A percentile compares a stretch with the other conserved stretches of the same genome.
Evolutionary conservation across 371 early-diverging fungal species (phyloP).

Genomic region (Actinomucor elegans): DNA sequence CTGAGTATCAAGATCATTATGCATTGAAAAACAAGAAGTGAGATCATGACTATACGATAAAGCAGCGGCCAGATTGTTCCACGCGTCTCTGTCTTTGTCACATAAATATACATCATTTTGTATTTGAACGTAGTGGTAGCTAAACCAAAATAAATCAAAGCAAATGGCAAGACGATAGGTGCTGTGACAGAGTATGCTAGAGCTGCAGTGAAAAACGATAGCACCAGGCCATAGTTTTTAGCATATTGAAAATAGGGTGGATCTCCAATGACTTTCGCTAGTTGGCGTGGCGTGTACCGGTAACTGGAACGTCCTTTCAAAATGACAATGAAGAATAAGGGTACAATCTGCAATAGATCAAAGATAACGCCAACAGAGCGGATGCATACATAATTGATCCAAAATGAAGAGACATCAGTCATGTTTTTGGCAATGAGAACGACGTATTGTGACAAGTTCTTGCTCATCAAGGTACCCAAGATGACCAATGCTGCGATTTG

Average conservation of each 20-base stretch:
- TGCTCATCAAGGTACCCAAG: slow-evolving; percentile 8
- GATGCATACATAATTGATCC: slow-evolving; percentile 72
- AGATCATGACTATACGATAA: slow-evolving; percentile 64
- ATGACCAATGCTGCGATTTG: slow-evolving; percentile 36
- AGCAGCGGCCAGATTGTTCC: slow-evolving; percentile 77
- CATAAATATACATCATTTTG: slow-evolving; percentile 58
- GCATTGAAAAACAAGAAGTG: slow-evolving; percentile 69
- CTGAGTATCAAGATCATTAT: slow-evolving; percentile 66
- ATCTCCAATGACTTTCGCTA: slow-evolving; percentile 35
- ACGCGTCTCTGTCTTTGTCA: slow-evolving; percentile 67
- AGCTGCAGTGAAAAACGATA: slow-evolving; percentile 69
- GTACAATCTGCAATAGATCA: slow-evolving; percentile 60
- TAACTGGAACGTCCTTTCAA: background rate
- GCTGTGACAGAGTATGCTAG: slow-evolving; percentile 73
- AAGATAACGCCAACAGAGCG: slow-evolving; percentile 46
- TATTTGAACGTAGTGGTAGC: slow-evolving; percentile 71
- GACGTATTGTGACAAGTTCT: slow-evolving; percentile 19
- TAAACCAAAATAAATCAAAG: slow-evolving; percentile 62
- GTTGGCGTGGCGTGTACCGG: slow-evolving; percentile 2
- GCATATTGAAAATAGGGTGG: slow-evolving; percentile 47
- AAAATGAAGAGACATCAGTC: slow-evolving; percentile 53
- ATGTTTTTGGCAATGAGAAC: slow-evolving; percentile 41
- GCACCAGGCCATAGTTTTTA: slow-evolving; percentile 55
- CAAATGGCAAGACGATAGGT: slow-evolving; percentile 74
- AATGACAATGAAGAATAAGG: slow-evolving; percentile 13